Percentiles rank a stretch among this genome's conserved stretches.
Evolutionary conservation across 2,329 filamentous ascomycete species (phyloP).

Genomic region (Zymoseptoria crescenta): DNA sequence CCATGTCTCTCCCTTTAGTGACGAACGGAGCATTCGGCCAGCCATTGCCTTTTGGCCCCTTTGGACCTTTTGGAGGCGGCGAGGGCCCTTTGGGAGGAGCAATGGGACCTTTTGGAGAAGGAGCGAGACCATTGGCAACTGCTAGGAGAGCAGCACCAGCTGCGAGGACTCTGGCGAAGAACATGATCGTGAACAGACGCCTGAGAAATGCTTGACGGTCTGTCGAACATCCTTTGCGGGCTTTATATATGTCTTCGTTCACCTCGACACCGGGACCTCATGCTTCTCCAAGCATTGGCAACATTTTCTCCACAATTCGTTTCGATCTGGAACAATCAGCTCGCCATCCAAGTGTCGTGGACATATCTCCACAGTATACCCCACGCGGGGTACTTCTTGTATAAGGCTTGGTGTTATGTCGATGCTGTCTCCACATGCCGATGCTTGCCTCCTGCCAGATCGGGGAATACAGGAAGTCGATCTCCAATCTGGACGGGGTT

Average conservation of each 20-base stretch:
- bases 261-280: background rate
- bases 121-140: background rate
- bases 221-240: background rate
- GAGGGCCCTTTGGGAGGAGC: background rate
- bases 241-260: background rate
- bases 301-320: too few species aligned
- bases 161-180: background rate
- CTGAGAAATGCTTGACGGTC: background rate
- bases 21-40: constrained; percentile 23
- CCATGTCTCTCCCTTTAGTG: constrained; percentile 24
- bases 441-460: background rate
- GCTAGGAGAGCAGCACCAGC: background rate
- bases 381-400: too few species aligned
- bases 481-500: background rate
- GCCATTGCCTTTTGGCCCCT: background rate
- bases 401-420: background rate
- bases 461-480: background rate
- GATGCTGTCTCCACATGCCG: background rate
- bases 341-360: too few species aligned
- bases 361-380: too few species aligned
- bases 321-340: too few species aligned
- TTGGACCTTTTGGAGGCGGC: background rate
- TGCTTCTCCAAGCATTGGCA: too few species aligned
- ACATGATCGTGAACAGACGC: background rate
- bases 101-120: background rate